Evolutionary conservation across 805 yeast species (phyloP).

Genomic region (Priceomyces castillae): DNA sequence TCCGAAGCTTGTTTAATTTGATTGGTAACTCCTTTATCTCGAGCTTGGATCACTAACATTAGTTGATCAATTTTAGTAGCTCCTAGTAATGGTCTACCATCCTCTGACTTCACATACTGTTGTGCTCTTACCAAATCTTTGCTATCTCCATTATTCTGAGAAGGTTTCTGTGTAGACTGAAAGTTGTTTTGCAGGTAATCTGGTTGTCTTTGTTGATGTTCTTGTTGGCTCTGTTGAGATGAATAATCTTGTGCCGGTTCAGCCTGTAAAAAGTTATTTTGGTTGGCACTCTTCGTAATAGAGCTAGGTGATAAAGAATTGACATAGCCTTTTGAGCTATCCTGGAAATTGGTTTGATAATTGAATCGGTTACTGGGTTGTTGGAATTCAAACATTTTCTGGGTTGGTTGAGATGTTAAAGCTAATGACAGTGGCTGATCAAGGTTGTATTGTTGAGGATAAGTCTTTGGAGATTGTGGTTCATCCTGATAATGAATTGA

Average conservation of each 20-base stretch:
- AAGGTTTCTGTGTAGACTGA: slow-evolving; percentile 10
- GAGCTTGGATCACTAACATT: slow-evolving; percentile 87
- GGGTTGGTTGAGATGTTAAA: slow-evolving; percentile 17
- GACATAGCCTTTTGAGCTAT: background rate
- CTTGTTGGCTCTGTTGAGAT: slow-evolving; percentile 12
- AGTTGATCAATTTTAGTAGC: slow-evolving; percentile 88
- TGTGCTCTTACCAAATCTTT: slow-evolving; percentile 42
- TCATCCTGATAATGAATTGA: slow-evolving; percentile 30
- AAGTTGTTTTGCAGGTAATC: slow-evolving; percentile 13
- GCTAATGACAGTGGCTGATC: slow-evolving; percentile 9
- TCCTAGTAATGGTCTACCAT: slow-evolving; percentile 70
- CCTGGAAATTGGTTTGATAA: background rate
- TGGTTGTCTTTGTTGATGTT: slow-evolving; percentile 7
- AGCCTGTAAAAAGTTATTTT: slow-evolving; percentile 10
- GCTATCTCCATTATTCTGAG: background rate
- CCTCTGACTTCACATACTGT: slow-evolving; percentile 50
- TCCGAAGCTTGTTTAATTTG: slow-evolving; percentile 63
- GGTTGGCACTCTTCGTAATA: background rate
- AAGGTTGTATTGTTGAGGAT: slow-evolving; percentile 21
- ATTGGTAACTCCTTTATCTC: slow-evolving; percentile 71
- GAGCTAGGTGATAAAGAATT: background rate
- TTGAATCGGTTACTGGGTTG: background rate
- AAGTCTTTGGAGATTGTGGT: slow-evolving; percentile 41
- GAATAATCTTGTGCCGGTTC: slow-evolving; percentile 9
- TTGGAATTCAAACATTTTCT: background rate